Base-by-base conservation (phyloP, 169 alveolate genomes). In the Plasmodium ovale region DNA sequence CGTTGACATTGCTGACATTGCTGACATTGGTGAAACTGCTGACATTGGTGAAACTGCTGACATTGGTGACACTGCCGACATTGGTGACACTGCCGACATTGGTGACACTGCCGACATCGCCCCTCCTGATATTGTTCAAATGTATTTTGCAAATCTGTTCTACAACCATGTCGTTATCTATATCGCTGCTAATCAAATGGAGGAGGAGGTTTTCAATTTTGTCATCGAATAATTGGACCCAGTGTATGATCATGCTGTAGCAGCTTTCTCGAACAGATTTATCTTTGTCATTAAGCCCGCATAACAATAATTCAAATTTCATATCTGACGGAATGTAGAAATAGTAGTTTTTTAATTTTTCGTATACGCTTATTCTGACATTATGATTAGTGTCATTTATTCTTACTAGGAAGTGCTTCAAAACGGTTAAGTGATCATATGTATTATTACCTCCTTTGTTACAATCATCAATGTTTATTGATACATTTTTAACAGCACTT, bases 361-460 rank as follows among this genome's bases (percentile, higher is more conserved):
- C 87, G 56, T 89, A 89, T 14, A 89, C 85, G 42, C 89, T 59
- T 62, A 67, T 62, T 25, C 87, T 25, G 10, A 89, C 88, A 47
- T 79, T 89, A 21, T 49, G 70, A 47, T 65, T 72, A 9, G 67
- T 69, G n/a, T 70, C 89, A 68, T 64, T 62, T 59, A 89, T 53
- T 47, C 87, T 77, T 1, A 89, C 23, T 21, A 87, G 39, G 14
- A 89, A 65, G 29, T 23, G 37, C 51, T 89, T 79, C 12, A 89
- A 42, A 7, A 89, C 10, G 7, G 60, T 47, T 19, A 70, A 21
- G 49, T 70, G 65, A n/a, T 84, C 91, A 21, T 59, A 69, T 56
- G 60, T 87, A 27, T 79, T 59, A 49, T 33, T 73, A 27, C 25
- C 58, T 16, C 49, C 19, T 6, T n/a, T 59, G 10, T 21, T 59